Evolutionary conservation across 75 land plant genomes (phyloP), one percentile per base, ranked within the genome.

Genomic region (Cryptomeria japonica): DNA sequence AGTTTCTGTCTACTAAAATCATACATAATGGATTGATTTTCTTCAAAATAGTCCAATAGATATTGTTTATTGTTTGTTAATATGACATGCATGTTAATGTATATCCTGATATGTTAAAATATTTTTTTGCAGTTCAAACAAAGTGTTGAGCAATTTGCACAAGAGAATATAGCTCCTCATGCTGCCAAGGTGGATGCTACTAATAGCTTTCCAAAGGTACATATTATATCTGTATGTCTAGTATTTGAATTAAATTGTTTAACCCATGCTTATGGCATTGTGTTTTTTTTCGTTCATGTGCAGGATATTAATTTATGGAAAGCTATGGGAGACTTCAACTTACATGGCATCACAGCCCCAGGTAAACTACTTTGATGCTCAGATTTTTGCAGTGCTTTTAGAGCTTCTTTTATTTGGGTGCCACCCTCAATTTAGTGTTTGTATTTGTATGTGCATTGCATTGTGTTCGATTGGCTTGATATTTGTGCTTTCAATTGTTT

Each of bases 271-370:
- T 37, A 14, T 25, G 18, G 4, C 0, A 78, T 39, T 22, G 38
- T 39, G 34, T 31, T 38, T 34, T 18, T 83, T 46, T 86, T 87
- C 55, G 25, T 91, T 22, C 75, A 47, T 77, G 49, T 76, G 1
- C 91, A 98, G 99, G 96, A 94, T 72, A 94, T 96, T 49, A 97
- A 98, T 86, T 91, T 98, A 86, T 98, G 99, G 99, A 98, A 97
- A 83, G 95, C 97, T 47, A 98, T 98, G 99, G 99, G 99, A 15
- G 97, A 98, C 86, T 98, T 98, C 82, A 94, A 96, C 90, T 93
- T 98, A 83, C 97, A 93, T 90, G 99, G 99, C 46, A 96, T 98
- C 86, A 97, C 99, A 38, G 99, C 95, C 41, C 99, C 99, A 76
- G 99, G 99, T 98, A 92, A 91, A 88, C n/a, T 36, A 31, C n/a